Evolutionary conservation across 208 protist genomes (phyloP), one percentile per base, ranked within the genome.

Genomic region (Angomonas deanei): DNA sequence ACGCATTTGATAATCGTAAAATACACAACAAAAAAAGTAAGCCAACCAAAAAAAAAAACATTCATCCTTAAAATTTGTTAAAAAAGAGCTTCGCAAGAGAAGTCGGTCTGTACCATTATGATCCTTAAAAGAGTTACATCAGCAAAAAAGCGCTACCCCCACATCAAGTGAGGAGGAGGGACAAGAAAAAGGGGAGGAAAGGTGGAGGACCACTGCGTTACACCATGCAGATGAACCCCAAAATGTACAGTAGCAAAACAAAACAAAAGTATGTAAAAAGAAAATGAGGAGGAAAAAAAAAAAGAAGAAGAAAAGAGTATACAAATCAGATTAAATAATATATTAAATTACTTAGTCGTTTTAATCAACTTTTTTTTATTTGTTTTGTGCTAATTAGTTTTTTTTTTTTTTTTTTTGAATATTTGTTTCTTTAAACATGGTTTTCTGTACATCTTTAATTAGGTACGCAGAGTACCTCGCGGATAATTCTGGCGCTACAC

Each of bases 401-500:
- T 3, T 65, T 34, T 24, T 34, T 61, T 42, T 27, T 49, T 27
- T 0, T 17, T 0, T 6, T 2, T 3, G 15, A 6, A 17, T 42
- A 1, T 11, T 39, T 28, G 49, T 15, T 30, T 21, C 17, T 23
- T 47, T 19, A 42, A 42, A 15, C 15, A n/a, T n/a, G n/a, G n/a
- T n/a, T n/a, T n/a, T n/a, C n/a, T n/a, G n/a, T n/a, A n/a, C n/a
- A n/a, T n/a, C n/a, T n/a, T 13, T 15, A 1, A 31, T n/a, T 21
- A 0, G 64, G 60, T 0, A 77, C 46, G 49, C 82, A 88, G 1
- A 88, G 36, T 32, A 88, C 74, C 49, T 88, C 70, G 3, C 63
- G 60, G 32, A 84, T 66, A 2, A 84, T 61, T 19, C 82, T 77
- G 0, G 82, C 75, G 64, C 78, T 82, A 66, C 77, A 88, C 64